Conservation (phyloP, 352 stramenopile species). For the Phytophthora constricta region DNA sequence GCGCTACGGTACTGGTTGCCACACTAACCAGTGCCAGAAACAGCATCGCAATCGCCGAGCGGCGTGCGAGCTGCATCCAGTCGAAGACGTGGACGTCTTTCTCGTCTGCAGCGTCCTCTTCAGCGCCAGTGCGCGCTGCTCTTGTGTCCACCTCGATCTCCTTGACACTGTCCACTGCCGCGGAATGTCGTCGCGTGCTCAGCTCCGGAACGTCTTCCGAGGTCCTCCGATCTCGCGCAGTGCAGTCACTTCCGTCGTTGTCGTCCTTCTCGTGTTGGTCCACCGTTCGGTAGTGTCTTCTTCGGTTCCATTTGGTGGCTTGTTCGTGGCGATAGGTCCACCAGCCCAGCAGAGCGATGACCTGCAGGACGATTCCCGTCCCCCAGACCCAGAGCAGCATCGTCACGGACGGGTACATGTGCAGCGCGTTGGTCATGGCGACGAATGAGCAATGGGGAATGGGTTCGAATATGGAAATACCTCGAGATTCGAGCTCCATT, state of each 20-base stretch:
- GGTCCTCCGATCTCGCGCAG: conserved; percentile 21
- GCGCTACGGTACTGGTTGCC: conserved; percentile 39
- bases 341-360: conserved; percentile 38
- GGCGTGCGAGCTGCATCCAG: conserved; percentile 36
- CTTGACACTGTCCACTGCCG: conserved; percentile 17
- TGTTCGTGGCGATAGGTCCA: conserved; percentile 30
- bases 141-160: not conserved
- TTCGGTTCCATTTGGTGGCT: not conserved
- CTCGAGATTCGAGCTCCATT: not conserved
- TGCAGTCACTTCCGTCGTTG: conserved; percentile 13
- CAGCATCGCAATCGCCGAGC: conserved; percentile 31
- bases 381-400: conserved; percentile 41
- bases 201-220: conserved; percentile 26
- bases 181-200: conserved; percentile 19
- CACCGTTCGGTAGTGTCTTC: conserved; percentile 8
- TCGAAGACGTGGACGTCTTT: conserved; percentile 33
- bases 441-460: too few species aligned
- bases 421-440: conserved; percentile 44
- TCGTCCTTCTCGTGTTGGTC: conserved; percentile 7
- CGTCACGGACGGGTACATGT: conserved; percentile 50
- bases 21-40: conserved; percentile 20
- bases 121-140: conserved; percentile 20
- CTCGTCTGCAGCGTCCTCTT: conserved; percentile 25
- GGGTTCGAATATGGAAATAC: not conserved
- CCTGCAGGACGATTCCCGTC: conserved; percentile 35